phyloP scores from a whole-genome alignment of 768 basidiomycete species.

The Rhizopogon vesiculosus region DNA sequence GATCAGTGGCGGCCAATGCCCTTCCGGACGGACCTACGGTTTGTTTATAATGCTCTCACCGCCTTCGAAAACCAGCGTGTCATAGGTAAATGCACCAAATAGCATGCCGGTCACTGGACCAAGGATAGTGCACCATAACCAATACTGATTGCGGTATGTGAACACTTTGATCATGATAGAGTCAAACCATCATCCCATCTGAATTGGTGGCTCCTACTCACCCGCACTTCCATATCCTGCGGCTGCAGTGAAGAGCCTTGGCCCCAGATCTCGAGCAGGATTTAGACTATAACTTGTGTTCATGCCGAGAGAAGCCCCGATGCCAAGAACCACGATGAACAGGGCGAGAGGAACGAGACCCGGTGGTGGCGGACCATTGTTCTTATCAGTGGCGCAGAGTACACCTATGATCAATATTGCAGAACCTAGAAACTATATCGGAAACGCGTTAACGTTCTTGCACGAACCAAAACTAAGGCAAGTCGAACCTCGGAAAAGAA shows the following conservation, averaged over 20 bases:
- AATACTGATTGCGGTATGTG: constrained; percentile 51
- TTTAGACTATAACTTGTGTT: constrained; percentile 66
- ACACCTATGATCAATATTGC: constrained; percentile 51
- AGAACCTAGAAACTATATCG: constrained; percentile 46
- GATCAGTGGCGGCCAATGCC: background rate
- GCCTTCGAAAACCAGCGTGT: constrained; percentile 52
- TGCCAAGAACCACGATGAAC: constrained; percentile 55
- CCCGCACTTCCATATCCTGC: constrained; percentile 56
- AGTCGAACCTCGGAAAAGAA: constrained; percentile 41
- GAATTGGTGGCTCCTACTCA: constrained; percentile 22
- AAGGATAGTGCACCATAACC: constrained; percentile 66
- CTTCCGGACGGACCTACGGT: constrained; percentile 33
- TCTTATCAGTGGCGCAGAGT: constrained; percentile 48
- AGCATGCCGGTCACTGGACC: constrained; percentile 58
- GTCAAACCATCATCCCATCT: background rate
- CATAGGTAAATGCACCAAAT: constrained; percentile 52
- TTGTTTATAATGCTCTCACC: constrained; percentile 49
- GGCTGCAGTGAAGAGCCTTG: constrained; percentile 64
- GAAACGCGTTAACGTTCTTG: background rate
- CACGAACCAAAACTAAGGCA: background rate
- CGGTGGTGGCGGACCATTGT: constrained; percentile 41
- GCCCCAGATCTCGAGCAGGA: constrained; percentile 71
- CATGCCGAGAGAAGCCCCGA: constrained; percentile 55
- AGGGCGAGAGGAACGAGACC: constrained; percentile 52
- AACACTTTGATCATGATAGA: constrained; percentile 8